Conservation (phyloP, 208 protist genomes). For the Trypanosoma conorhini region DNA sequence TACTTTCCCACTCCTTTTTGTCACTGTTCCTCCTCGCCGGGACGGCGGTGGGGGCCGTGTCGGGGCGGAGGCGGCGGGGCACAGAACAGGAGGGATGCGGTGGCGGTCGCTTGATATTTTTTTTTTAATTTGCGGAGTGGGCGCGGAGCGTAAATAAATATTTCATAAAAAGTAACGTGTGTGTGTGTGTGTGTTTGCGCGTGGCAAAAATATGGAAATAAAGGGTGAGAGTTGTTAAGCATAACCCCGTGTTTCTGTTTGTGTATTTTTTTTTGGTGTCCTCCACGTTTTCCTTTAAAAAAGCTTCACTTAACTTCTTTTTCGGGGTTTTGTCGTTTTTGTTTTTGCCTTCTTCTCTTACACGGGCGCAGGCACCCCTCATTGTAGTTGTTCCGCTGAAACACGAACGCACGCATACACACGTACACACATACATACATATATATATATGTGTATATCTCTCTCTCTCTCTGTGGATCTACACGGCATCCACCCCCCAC, state of each 20-base stretch:
- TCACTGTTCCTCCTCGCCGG: too few species aligned
- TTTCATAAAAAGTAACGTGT: slow-evolving; percentile 6
- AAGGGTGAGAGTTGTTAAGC: too few species aligned
- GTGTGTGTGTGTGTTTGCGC: neutral
- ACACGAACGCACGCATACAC: neutral
- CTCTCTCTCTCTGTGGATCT: neutral
- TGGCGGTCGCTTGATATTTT: too few species aligned
- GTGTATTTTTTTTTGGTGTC: neutral
- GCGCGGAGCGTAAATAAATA: neutral
- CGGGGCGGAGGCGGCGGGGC: too few species aligned
- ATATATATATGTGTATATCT: neutral
- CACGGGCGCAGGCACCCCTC: neutral
- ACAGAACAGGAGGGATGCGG: too few species aligned
- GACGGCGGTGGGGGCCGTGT: too few species aligned
- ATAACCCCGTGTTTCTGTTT: neutral
- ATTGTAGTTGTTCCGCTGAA: neutral
- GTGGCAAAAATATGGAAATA: neutral
- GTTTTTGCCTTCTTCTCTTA: neutral
- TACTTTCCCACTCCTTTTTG: neutral
- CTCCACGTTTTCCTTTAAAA: neutral
- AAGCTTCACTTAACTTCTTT: neutral
- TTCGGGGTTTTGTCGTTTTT: neutral
- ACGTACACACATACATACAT: neutral
- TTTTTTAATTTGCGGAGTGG: too few species aligned
- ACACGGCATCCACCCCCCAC: neutral